Base-by-base conservation (phyloP, 371 early-diverging fungal species). In the Actinomucor elegans region DNA sequence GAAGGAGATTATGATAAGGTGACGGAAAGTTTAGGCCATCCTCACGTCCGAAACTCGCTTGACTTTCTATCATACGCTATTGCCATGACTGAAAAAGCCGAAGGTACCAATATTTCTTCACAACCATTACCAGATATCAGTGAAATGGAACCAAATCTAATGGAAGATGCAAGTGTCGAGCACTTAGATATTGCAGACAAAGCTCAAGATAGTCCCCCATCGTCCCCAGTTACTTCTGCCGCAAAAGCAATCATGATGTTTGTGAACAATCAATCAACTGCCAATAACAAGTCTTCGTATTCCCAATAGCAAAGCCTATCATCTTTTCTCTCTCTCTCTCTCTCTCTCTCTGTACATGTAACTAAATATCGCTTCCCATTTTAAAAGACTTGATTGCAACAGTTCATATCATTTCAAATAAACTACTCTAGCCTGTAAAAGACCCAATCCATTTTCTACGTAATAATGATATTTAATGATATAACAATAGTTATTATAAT, bases 231-330 rank as follows among this genome's bases (percentile, higher is more conserved):
- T 5, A 69, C 73, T 40, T 63, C 69, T 35, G 73, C 73, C 38
- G 73, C 73, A 11, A 64, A 66, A 33, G 65, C 69, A 4, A 73
- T 73, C 41, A 66, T 73, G 67, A 69, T 66, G 69, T 66, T 69
- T 66, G 63, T 57, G 26, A 54, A 45, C 24, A 47, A 47, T 34
- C n/a, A 12, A 18, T 20, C 18, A 20, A 38, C 2, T 21, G 38
- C 21, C 17, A 20, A 38, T 38, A 38, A 18, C 36, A 35, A 17
- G 3, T 17, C 17, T n/a, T 6, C 7, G n/a, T 2, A 1, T 14
- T 18, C 36, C 18, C 36, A 5, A n/a, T 35, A 17, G 36, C 5
- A 35, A 18, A n/a, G n/a, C n/a, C n/a, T n/a, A n/a, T n/a, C n/a
- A n/a, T n/a, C n/a, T 35, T 4, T 35, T 38, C 18, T 37, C 6